Base-by-base conservation (phyloP, 225 moss, liverwort and hornwort species). In the Thuidium tamariscinum region DNA sequence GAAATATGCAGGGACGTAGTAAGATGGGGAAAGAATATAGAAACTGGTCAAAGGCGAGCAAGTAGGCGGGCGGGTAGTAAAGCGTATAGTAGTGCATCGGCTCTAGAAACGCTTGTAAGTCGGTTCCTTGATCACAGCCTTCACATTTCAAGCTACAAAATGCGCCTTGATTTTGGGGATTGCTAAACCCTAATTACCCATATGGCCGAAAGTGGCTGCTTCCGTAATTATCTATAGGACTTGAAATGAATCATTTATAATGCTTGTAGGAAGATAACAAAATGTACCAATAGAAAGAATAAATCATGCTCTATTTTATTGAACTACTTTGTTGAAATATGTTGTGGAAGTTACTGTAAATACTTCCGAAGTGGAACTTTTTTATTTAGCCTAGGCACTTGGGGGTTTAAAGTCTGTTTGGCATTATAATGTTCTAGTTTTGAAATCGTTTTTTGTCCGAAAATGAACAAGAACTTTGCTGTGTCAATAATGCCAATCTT, bases 1-100 rank as follows among this genome's bases (percentile, higher is more conserved):
- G 62, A 44, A 39, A 44, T 88, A 65, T 61, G 86, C 90, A 97
- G 95, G 85, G 96, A 97, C 83, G 93, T 99, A 56, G 91, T 97
- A 54, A 94, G 98, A 80, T 99, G 98, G 98, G 98, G 98, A 37
- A 95, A 93, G 91, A 99, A 99, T 80, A 86, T 95, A 62, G 97
- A 97, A 84, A 91, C 96, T 75, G 98, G 97, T 76, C 97, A 99
- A 90, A 95, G 90, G 89, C 89, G 92, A 84, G 98, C 98, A 46
- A 97, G 88, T 80, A 92, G 94, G 86, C 94, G 98, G 55, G 98
- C 98, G 29, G 98, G 98, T 64, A 92, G 89, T 73, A 90, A 91
- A 73, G 89, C 94, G 29, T 99, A 99, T 42, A 92, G 94, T 86
- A 95, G 97, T 91, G 98, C 98, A 61, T 99, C 98, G 71, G 93